Base-by-base conservation (phyloP, 805 yeast species). In the Gaillardinia entomophila region DNA sequence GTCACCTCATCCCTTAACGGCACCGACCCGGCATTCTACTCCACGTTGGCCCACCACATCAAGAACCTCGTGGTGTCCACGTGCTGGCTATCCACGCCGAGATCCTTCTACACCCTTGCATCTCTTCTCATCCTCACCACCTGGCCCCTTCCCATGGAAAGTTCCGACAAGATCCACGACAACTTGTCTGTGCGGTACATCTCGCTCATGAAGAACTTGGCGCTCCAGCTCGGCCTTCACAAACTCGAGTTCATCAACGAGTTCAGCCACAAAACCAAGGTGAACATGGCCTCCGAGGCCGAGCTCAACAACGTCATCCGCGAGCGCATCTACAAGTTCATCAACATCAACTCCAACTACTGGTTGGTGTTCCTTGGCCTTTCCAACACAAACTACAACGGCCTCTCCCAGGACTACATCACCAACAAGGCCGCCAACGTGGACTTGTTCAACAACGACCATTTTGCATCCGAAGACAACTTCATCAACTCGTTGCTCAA, bases 21-120 rank as follows among this genome's bases (percentile, higher is more conserved):
- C 15, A 31, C 34, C 22, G 31, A 42, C 22, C 36, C 40, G 28
- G 16, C 39, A 10, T 35, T 47, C 12, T 62, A 63, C 40, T 26
- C 40, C 18, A 36, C 31, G 6, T 46, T 66, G 31, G 39, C 57
- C 2, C 47, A 46, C 13, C 67, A 63, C 31, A 50, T 66, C 16
- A 61, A 62, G 34, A 42, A 48, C 18, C 49, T 66, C 41, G 67
- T 66, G 19, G 68, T 63, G 31, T 55, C 57, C 29, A 55, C 51
- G 36, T 64, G 71, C 46, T 66, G 72, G 72, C 49, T 59, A 32
- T 51, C 53, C 28, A 66, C 71, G n/a, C 72, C 72, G 12, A 53
- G 72, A 40, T 61, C 68, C 8, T 56, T 64, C 12, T 62, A 60
- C 40, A 56, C 60, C 3, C 42, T 66, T 24, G 50, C 60, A 14